Base-by-base conservation (phyloP, 495 filamentous ascomycete genomes). In the Hyaloscypha hepaticicola region DNA sequence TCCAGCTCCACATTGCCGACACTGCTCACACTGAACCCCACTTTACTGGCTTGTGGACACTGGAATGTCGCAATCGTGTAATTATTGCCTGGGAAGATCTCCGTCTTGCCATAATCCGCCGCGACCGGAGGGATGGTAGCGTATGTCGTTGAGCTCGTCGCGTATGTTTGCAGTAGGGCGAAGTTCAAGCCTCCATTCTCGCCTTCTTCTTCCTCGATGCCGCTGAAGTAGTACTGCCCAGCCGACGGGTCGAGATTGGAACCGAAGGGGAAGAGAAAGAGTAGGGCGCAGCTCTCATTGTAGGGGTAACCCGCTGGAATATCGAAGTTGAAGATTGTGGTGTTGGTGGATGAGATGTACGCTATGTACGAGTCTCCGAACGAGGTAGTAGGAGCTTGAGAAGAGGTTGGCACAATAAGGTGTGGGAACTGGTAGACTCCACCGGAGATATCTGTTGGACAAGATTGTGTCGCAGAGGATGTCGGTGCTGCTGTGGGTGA, bases 311-410 rank as follows among this genome's bases (percentile, higher is more conserved):
- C 26, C 0, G 70, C 28, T 0, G 85, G 86, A 49, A 91, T 82
- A 70, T 88, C 86, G 75, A 91, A 91, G 74, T 87, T 87, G 82
- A 89, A 91, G 51, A 87, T 73, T 21, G 79, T 82, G 34, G 87
- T 88, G 63, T 85, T 74, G 26, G 78, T 82, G 4, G 79, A 69
- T 4, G 79, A 79, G 29, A 89, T 75, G 7, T 79, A 77, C 38
- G 86, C 87, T 62, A 82, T 83, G 72, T 75, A 80, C 0, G 75
- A 77, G 16, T 82, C 86, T 9, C 86, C 87, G 19, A 73, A 69
- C 3, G 87, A 77, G 0, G 64, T 73, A 67, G 80, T 69, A 4
- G 88, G 85, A 34, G 76, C 66, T n/a, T 78, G 70, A 5, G 81
- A 83, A 77, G 88, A 79, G 50, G 91, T 75, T 1, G 85, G 85